Base-by-base conservation (phyloP, 1,139 yeast species). In the Lodderomyces beijingensis region DNA sequence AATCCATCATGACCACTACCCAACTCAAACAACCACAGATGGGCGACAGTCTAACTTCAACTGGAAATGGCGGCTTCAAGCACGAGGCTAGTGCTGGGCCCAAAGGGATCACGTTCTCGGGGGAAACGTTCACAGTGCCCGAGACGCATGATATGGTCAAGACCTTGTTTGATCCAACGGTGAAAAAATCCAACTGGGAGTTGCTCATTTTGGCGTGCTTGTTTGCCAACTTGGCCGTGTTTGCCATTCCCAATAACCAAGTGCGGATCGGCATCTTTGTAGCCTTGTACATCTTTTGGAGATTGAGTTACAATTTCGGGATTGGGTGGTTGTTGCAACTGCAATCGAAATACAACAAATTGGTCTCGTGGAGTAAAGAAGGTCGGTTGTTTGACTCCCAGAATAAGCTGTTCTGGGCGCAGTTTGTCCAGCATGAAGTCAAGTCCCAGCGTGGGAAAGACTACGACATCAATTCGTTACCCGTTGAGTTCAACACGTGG, bases 121-220 rank as follows among this genome's bases (percentile, higher is more conserved):
- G 74, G 4, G 65, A 57, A 27, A 63, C 69, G 10, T 85, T 85
- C 45, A 55, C 59, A 13, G 91, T 85, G 5, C 95, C 95, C 2
- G 75, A 75, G 45, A 86, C 95, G 16, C 84, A 81, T 49, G 95
- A 86, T 52, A 85, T 86, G 94, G 84, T 86, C 21, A 70, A 87
- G 44, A 80, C 93, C 1, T 62, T 86, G 33, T 79, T 86, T 47
- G 93, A 85, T 57, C 95, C 95, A 2, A 68, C 79, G 2, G 59
- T 84, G 33, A 69, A 74, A 33, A 87, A 86, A 53, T 79, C 91
- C 1, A 58, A 74, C 37, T 71, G 80, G 32, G 95, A 86, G 50
- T 44, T 73, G 15, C 45, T 72, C 23, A 84, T 85, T 38, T 72
- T 83, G 22, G 39, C 62, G 4, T 56, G 77, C 2, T 60, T 86